These are phyloP conservation scores for Phalaenopsis equestris DNA, from an alignment of 106 monocot species.

Conservation along the genomic window DNA sequence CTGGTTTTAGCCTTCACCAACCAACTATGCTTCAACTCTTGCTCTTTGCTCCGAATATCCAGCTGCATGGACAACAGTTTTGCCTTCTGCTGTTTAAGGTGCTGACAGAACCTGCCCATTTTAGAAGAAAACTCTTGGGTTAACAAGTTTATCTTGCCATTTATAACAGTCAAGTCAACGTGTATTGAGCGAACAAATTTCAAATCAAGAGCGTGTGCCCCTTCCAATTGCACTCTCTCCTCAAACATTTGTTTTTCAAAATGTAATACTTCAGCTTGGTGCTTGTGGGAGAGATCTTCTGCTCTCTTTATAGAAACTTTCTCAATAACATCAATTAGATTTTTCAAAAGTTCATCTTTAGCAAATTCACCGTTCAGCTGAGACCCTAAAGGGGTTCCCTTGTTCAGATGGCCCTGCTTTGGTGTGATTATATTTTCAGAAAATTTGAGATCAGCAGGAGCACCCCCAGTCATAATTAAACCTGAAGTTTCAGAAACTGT, in stretches of 20 bases:
- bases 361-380: conserved; percentile 7
- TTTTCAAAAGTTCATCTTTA: conserved; percentile 24
- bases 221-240: conserved; percentile 24
- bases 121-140: conserved; percentile 32
- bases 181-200: conserved; percentile 13
- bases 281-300: conserved; percentile 25
- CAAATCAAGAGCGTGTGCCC: conserved; percentile 14
- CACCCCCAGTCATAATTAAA: conserved; percentile 17
- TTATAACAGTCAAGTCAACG: conserved; percentile 14
- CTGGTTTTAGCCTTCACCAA: conserved; percentile 44
- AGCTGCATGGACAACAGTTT: conserved; percentile 32
- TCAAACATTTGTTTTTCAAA: conserved; percentile 24
- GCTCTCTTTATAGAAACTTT: conserved; percentile 25
- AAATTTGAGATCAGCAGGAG: not conserved
- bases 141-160: conserved; percentile 19
- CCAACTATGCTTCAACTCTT: conserved; percentile 33
- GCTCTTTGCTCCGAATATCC: conserved; percentile 29
- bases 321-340: conserved; percentile 27
- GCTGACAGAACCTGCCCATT: conserved; percentile 24
- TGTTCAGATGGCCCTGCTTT: conserved; percentile 7
- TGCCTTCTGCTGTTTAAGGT: conserved; percentile 25
- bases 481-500: conserved; percentile 9
- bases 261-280: conserved; percentile 28
- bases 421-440: conserved; percentile 4
- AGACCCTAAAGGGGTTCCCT: conserved; percentile 13